phyloP scores from a whole-genome alignment of 2,329 filamentous ascomycete species.

The Epichloe aotearoae region DNA sequence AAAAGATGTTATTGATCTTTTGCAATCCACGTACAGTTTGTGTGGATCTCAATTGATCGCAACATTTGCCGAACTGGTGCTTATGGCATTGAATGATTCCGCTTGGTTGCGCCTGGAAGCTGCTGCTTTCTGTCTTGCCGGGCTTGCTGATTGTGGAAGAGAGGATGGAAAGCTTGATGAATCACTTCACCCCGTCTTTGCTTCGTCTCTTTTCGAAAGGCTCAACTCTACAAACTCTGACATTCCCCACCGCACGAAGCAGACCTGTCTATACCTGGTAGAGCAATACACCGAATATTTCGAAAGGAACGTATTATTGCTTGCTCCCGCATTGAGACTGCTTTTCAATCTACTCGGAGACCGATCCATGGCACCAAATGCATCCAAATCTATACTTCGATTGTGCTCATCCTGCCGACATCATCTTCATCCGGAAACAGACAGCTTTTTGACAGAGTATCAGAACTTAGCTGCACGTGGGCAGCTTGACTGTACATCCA shows the following conservation, averaged over 20 bases:
- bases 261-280: conserved; percentile 57
- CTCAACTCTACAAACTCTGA: conserved; percentile 33
- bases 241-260: conserved; percentile 49
- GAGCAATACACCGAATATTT: conserved; percentile 69
- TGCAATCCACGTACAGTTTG: conserved; percentile 57
- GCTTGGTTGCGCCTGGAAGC: conserved; percentile 49
- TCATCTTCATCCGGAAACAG: conserved; percentile 52
- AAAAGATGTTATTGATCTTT: conserved; percentile 66
- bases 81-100: conserved; percentile 33
- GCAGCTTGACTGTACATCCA: conserved; percentile 51
- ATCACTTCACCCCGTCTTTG: conserved; percentile 48
- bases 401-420: conserved; percentile 65
- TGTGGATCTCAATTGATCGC: conserved; percentile 42
- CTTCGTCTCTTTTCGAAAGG: conserved; percentile 42
- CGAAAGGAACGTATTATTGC: conserved; percentile 49
- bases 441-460: conserved; percentile 60
- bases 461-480: conserved; percentile 41
- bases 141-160: conserved; percentile 51
- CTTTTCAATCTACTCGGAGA: conserved; percentile 59
- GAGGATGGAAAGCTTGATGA: conserved; percentile 45
- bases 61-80: conserved; percentile 41
- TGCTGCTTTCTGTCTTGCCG: conserved; percentile 49
- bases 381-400: conserved; percentile 60
- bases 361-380: conserved; percentile 46
- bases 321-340: conserved; percentile 60